Conservation (phyloP, 805 yeast species). For the Candida vaughaniae region DNA sequence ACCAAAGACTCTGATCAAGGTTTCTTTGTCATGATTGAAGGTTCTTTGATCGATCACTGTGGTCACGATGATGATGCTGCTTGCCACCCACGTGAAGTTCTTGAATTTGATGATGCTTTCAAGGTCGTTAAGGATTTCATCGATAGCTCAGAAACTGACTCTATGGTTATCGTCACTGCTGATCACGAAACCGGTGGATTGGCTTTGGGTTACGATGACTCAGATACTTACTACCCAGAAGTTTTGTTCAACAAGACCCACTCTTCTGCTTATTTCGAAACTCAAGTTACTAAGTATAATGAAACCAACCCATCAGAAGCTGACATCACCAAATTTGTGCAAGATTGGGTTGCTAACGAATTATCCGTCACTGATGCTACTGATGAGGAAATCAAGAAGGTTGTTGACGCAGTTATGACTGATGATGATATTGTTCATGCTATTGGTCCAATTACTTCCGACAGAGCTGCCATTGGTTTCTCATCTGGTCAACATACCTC, state of each 20-base stretch:
- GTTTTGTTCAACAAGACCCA: constrained; percentile 66
- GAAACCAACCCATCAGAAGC: constrained; percentile 34
- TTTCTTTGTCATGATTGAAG: constrained; percentile 81
- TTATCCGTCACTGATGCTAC: constrained; percentile 8
- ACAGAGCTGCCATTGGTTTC: constrained; percentile 11
- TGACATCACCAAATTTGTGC: constrained; percentile 38
- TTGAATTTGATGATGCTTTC: constrained; percentile 84
- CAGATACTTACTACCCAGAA: constrained; percentile 69
- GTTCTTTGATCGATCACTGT: constrained; percentile 90
- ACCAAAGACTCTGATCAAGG: constrained; percentile 74
- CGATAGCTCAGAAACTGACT: constrained; percentile 66
- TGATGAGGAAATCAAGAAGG: constrained; percentile 9
- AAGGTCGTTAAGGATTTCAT: constrained; percentile 70
- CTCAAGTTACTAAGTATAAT: constrained; percentile 69
- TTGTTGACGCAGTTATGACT: constrained; percentile 36
- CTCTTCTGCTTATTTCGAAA: constrained; percentile 79
- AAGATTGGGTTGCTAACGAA: constrained; percentile 7
- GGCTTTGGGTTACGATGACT: constrained; percentile 8
- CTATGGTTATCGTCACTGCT: constrained; percentile 76
- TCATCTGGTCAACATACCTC: constrained; percentile 10
- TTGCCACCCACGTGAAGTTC: constrained; percentile 83
- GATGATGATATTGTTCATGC: constrained; percentile 52
- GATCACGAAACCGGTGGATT: constrained; percentile 98
- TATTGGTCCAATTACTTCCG: constrained; percentile 47
- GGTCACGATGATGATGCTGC: constrained; percentile 92